These are phyloP conservation scores for Adansonia gregorii DNA, from an alignment of 441 rosid species.

Conservation along the genomic window DNA sequence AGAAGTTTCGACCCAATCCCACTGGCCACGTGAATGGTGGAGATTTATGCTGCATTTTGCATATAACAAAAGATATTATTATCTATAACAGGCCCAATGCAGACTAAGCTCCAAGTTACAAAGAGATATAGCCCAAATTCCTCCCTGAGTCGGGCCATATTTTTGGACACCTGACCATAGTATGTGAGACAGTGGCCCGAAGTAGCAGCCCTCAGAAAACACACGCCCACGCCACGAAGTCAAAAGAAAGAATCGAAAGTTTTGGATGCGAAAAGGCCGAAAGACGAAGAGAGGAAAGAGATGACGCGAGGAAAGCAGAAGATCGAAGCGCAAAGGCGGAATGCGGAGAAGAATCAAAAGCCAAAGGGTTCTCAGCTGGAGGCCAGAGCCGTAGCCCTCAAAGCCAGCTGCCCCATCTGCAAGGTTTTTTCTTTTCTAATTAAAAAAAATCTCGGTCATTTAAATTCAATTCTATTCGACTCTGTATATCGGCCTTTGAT, in stretches of 20 bases:
- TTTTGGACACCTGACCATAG: not conserved
- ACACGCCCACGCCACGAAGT: no score
- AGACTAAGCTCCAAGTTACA: not conserved
- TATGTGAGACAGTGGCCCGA: not conserved
- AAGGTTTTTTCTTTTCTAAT: conserved; percentile 42
- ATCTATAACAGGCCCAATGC: not conserved
- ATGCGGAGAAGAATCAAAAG: conserved; percentile 69
- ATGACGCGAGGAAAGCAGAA: conserved; percentile 79
- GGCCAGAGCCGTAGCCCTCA: conserved; percentile 71
- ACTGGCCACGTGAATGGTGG: conserved; percentile 45
- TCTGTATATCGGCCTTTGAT: not conserved
- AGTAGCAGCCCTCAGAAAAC: not conserved
- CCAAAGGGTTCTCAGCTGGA: conserved; percentile 66
- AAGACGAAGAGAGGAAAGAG: conserved; percentile 23
- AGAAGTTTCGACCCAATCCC: conserved; percentile 59
- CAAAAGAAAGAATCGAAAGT: not conserved
- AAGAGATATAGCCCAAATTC: not conserved
- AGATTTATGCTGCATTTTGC: no score
- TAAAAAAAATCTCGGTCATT: not conserved
- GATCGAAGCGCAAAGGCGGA: conserved; percentile 69
- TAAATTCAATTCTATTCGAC: not conserved
- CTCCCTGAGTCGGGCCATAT: not conserved
- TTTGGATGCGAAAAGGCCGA: not conserved
- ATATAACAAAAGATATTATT: not conserved
- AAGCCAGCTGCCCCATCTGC: conserved; percentile 70